Evolutionary conservation across 768 basidiomycete genomes (phyloP), one percentile per base, ranked within the genome.

Genomic region (Punctularia strigosozonata): DNA sequence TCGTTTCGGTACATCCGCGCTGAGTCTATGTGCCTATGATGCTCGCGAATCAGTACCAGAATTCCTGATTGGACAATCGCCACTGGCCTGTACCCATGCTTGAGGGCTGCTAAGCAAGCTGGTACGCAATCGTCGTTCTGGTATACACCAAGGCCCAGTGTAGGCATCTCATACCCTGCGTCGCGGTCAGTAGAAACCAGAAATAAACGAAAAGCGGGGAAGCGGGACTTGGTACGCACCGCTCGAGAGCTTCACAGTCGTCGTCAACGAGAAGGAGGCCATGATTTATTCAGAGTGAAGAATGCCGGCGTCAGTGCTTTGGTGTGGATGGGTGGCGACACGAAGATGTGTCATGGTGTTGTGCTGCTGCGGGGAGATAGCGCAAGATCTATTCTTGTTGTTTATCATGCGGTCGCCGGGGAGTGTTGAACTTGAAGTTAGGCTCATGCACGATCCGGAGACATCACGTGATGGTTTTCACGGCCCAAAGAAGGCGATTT

Each of bases 1-100:
- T 84, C 80, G 43, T 82, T 83, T 41, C 58, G 61, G 52, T 86
- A 87, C 25, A 64, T 60, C 45, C 79, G 78, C 1, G 85, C 85
- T 1, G 79, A 71, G 54, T 87, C 85, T 31, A 86, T 60, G 41
- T 83, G 85, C 40, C 83, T 82, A 40, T 4, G 17, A 24, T n/a
- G 15, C 10, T 30, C 28, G 6, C 14, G 32, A 33, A n/a, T 26
- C 21, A 18, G 25, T 4, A 35, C 37, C 31, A 33, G 19, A 36
- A 7, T 25, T 22, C 28, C n/a, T 25, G 30, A 34, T 19, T 5
- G 14, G 6, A 7, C 18, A 38, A n/a, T n/a, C n/a, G n/a, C n/a
- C n/a, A 21, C 6, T 12, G 14, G 72, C 75, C 69, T 63, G 52
- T 83, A 85, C n/a, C 83, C 83, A 17, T 63, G 68, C 43, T 65